Conservation (phyloP, 2,329 filamentous ascomycete genomes). For the Esteya vermicola region DNA sequence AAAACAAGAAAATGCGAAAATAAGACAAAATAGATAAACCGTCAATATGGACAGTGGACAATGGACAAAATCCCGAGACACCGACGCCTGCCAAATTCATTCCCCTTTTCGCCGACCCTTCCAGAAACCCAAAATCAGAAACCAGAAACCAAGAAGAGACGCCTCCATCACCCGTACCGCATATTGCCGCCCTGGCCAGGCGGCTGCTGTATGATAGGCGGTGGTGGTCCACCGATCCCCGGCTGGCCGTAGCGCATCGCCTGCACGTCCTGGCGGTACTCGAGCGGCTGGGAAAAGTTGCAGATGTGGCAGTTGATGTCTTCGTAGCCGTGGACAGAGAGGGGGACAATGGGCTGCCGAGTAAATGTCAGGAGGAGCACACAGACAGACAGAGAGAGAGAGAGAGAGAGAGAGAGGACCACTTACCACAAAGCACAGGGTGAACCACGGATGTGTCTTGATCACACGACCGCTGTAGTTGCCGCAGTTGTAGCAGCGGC, state of each 20-base stretch:
- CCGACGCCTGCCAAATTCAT: no score
- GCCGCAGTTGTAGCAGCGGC: constrained; percentile 52
- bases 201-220: background rate
- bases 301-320: constrained; percentile 64
- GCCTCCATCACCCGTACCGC: constrained; percentile 13
- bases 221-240: constrained; percentile 16
- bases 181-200: constrained; percentile 12
- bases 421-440: constrained; percentile 60
- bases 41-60: no score
- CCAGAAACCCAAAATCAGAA: no score
- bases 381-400: no score
- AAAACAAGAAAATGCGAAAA: background rate
- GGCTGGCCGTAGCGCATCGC: constrained; percentile 23
- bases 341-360: constrained; percentile 51
- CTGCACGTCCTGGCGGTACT: constrained; percentile 40
- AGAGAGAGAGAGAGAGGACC: background rate
- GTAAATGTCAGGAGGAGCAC: constrained; percentile 7
- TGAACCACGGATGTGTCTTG: constrained; percentile 60
- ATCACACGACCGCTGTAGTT: constrained; percentile 47
- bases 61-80: no score
- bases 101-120: no score
- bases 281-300: constrained; percentile 57
- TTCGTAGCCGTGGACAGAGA: constrained; percentile 51
- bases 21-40: background rate
- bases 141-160: background rate